These are phyloP conservation scores for Mariannaea sp. DNA, from an alignment of 2,329 filamentous ascomycete genomes.

Conservation along the genomic window DNA sequence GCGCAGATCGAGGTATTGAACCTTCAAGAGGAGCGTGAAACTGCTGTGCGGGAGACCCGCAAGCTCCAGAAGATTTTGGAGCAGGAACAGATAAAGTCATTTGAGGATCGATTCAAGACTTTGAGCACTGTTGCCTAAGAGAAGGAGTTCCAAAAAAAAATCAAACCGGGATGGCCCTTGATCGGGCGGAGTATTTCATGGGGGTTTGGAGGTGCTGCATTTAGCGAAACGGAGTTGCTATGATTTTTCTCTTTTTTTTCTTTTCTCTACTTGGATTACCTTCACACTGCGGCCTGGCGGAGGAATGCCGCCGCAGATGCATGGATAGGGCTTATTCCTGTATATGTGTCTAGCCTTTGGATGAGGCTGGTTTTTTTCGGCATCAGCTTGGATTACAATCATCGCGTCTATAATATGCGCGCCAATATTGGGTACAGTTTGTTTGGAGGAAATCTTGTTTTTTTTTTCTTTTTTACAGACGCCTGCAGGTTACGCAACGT, in stretches of 20 bases:
- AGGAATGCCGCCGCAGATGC: slow-evolving; percentile 11
- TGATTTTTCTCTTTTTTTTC: slow-evolving; percentile 28
- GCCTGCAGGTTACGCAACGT: neutral
- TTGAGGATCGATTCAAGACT: slow-evolving; percentile 46
- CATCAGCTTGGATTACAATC: slow-evolving; percentile 21
- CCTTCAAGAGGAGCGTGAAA: slow-evolving; percentile 75
- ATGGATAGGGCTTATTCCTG: slow-evolving; percentile 12
- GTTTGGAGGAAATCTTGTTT: slow-evolving; percentile 5
- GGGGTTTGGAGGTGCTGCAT: slow-evolving; percentile 44
- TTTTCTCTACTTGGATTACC: slow-evolving; percentile 25
- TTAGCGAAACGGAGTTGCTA: slow-evolving; percentile 46
- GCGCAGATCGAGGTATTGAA: slow-evolving; percentile 84
- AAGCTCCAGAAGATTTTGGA: slow-evolving; percentile 70
- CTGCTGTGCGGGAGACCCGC: slow-evolving; percentile 72
- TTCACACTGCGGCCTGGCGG: slow-evolving; percentile 20
- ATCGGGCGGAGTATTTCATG: slow-evolving; percentile 18
- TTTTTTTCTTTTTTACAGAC: slow-evolving; percentile 2
- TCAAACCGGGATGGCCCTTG: slow-evolving; percentile 6
- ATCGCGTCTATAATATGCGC: slow-evolving; percentile 20
- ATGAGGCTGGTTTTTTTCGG: slow-evolving; percentile 11
- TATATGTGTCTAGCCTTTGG: slow-evolving; percentile 17
- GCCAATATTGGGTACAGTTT: slow-evolving; percentile 20
- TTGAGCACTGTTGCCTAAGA: slow-evolving; percentile 37
- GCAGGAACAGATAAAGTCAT: slow-evolving; percentile 62
- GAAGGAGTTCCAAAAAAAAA: slow-evolving; percentile 21